These are phyloP conservation scores for Geotrichum macrosporum DNA, from an alignment of 1,139 yeast species.

Conservation along the genomic window DNA sequence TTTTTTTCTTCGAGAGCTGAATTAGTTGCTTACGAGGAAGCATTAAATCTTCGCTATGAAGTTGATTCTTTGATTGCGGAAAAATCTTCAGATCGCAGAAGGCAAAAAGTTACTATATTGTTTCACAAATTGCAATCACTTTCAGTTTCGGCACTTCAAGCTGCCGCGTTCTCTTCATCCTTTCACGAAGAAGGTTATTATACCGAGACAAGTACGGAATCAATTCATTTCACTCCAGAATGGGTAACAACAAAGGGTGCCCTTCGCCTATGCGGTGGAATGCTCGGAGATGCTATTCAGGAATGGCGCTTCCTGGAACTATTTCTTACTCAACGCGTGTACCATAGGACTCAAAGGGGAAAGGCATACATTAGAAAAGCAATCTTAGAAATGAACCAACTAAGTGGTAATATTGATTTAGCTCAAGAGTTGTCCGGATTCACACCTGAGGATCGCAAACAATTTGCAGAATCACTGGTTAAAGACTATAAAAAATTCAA, in stretches of 20 bases:
- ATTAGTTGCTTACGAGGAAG: constrained; percentile 17
- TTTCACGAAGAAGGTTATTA: constrained; percentile 9
- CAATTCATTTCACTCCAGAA: constrained; percentile 12
- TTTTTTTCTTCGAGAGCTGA: constrained; percentile 23
- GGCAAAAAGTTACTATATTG: constrained; percentile 3
- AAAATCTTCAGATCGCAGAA: constrained; percentile 21
- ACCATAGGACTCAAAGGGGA: constrained; percentile 28
- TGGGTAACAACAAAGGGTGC: constrained; percentile 11
- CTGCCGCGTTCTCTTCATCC: constrained; percentile 20
- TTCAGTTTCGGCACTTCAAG: constrained; percentile 10
- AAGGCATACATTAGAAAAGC: constrained; percentile 31
- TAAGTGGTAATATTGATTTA: constrained; percentile 10
- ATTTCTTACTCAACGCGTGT: constrained; percentile 28
- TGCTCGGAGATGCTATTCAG: constrained; percentile 14
- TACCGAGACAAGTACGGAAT: not conserved
- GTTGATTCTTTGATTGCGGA: constrained; percentile 7
- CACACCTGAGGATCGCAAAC: not conserved
- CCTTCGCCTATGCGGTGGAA: constrained; percentile 13
- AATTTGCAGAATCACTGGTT: constrained; percentile 9
- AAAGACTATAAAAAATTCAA: constrained; percentile 18
- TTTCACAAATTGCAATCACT: constrained; percentile 7
- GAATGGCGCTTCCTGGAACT: constrained; percentile 26
- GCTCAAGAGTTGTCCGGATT: constrained; percentile 7
- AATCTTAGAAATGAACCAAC: constrained; percentile 29
- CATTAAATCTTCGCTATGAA: constrained; percentile 11